Percentiles rank a stretch among this genome's conserved stretches.
phyloP scores from a whole-genome alignment of 257 asterid species.

The Ophiorrhiza pumila region DNA sequence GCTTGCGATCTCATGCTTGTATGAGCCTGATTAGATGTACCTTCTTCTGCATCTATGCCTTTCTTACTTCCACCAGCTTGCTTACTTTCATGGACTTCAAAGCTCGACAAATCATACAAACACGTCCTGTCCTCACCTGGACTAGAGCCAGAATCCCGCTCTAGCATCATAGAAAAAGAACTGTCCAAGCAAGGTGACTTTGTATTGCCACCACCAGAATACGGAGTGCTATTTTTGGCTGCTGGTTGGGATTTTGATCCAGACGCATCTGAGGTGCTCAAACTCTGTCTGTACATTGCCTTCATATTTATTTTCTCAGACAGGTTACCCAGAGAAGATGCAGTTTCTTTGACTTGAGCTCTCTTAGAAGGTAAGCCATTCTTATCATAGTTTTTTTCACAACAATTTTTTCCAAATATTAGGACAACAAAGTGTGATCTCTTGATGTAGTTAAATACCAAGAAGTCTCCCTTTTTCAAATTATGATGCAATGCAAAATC shows the following conservation, averaged over 20 bases:
- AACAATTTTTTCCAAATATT: constrained; percentile 38
- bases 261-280: constrained; percentile 22
- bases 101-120: constrained; percentile 38
- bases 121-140: constrained; percentile 27
- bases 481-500: constrained; percentile 39
- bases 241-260: constrained; percentile 16
- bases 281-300: constrained; percentile 14
- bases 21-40: background rate
- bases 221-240: constrained; percentile 2
- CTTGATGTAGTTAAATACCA: constrained; percentile 34
- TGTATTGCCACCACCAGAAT: constrained; percentile 11
- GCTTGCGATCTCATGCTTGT: background rate
- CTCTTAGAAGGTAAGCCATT: constrained; percentile 1
- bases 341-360: constrained; percentile 11
- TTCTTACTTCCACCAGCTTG: background rate
- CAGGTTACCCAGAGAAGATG: constrained; percentile 17
- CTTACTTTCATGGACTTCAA: constrained; percentile 37
- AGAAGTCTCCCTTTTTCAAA: constrained; percentile 37
- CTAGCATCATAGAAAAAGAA: constrained; percentile 32
- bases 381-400: constrained; percentile 28
- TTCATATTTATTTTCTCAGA: constrained; percentile 1
- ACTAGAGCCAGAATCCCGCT: constrained; percentile 20
- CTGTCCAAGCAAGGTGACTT: constrained; percentile 24
- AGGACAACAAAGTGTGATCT: constrained; percentile 47
- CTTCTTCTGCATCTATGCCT: background rate